A percentile compares a stretch with the other conserved stretches of the same genome.
phyloP scores from a whole-genome alignment of 2,329 filamentous ascomycete genomes.

The Magnaporthiopsis rhizophila region DNA sequence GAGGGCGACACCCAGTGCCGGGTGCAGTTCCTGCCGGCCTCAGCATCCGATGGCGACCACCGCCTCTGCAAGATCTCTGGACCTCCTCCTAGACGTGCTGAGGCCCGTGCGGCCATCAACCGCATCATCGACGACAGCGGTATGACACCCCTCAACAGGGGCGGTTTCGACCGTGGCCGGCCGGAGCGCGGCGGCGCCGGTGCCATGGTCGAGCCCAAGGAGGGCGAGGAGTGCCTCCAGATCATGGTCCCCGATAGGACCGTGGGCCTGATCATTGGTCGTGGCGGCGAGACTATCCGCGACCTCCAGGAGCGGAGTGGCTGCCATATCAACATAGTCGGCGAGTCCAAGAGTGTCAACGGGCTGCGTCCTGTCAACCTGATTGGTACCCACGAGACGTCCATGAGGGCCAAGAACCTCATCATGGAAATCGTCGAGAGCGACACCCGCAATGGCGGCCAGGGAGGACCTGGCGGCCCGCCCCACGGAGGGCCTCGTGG shows the following conservation, averaged over 20 bases:
- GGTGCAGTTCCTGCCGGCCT: constrained; percentile 79
- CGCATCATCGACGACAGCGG: constrained; percentile 83
- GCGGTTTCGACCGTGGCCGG: constrained; percentile 35
- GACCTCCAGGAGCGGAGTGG: constrained; percentile 85
- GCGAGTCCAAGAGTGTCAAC: constrained; percentile 87
- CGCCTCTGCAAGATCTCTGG: constrained; percentile 84
- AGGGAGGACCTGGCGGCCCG: constrained; percentile 24
- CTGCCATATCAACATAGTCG: constrained; percentile 94
- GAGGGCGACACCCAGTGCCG: constrained; percentile 75
- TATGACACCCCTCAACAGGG: constrained; percentile 43
- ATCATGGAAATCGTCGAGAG: constrained; percentile 94
- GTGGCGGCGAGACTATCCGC: constrained; percentile 85
- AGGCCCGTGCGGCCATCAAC: constrained; percentile 77
- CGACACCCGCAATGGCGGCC: constrained; percentile 56
- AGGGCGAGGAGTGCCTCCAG: constrained; percentile 79
- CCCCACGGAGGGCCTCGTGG: constrained; percentile 22
- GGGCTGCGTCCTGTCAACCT: constrained; percentile 84
- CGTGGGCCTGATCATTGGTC: constrained; percentile 88
- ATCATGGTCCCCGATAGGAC: constrained; percentile 94
- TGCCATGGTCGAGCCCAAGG: constrained; percentile 47
- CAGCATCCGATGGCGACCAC: constrained; percentile 61
- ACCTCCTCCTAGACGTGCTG: constrained; percentile 59
- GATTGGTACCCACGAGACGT: constrained; percentile 69
- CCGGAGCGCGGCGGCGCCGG: constrained; percentile 25
- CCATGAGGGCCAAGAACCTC: constrained; percentile 71